Conservation (phyloP, 345 rosid species). For the Camelina laxa region DNA sequence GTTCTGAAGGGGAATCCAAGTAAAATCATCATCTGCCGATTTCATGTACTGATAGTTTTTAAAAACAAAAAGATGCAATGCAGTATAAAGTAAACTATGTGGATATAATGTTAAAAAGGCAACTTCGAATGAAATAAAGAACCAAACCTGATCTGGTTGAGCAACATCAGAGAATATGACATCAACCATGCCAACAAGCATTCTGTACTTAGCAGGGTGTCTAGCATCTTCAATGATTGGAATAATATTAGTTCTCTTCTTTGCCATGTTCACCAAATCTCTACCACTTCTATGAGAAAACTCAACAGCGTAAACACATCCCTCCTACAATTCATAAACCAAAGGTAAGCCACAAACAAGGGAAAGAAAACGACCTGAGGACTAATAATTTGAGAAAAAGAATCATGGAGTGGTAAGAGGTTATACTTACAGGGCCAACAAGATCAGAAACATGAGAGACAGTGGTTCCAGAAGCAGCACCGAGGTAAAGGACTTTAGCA, state of each 20-base stretch:
- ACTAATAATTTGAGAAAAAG: not conserved
- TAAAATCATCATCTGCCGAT: slow-evolving; percentile 38
- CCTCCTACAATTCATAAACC: slow-evolving; percentile 50
- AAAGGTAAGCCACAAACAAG: not conserved
- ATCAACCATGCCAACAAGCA: slow-evolving; percentile 99
- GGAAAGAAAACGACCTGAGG: not conserved
- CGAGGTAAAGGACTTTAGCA: slow-evolving; percentile 91
- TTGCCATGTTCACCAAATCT: slow-evolving; percentile 98
- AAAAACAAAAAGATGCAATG: slow-evolving; percentile 11
- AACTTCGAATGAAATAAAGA: not conserved
- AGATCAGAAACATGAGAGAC: slow-evolving; percentile 97
- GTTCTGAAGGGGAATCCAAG: slow-evolving; percentile 46
- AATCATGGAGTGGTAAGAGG: not conserved
- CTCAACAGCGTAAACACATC: slow-evolving; percentile 94
- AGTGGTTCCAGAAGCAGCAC: slow-evolving; percentile 99
- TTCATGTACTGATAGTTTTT: not conserved
- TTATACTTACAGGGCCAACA: slow-evolving; percentile 85
- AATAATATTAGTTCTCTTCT: slow-evolving; percentile 89
- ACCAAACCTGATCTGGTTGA: slow-evolving; percentile 96
- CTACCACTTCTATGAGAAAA: slow-evolving; percentile 98
- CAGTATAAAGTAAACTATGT: not conserved
- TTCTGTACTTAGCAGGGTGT: slow-evolving; percentile 92
- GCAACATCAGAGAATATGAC: slow-evolving; percentile 99
- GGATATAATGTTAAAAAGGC: not conserved
- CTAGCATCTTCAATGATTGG: slow-evolving; percentile 99